These are phyloP conservation scores for Neoarthrinium moseri DNA, from an alignment of 2,329 filamentous ascomycete genomes.

Conservation along the genomic window DNA sequence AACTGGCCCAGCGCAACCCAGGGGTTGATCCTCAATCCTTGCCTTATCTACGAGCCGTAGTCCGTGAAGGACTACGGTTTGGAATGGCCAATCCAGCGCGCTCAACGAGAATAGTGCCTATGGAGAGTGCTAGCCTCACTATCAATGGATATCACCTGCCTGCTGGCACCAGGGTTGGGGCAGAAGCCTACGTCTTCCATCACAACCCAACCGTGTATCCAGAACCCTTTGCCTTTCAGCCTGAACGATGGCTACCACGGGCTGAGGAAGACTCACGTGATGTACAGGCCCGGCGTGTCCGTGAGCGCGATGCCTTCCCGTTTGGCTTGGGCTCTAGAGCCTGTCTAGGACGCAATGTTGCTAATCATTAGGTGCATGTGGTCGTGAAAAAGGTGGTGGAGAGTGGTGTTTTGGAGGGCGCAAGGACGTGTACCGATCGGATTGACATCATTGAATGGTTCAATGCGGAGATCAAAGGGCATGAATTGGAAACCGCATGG, in stretches of 20 bases:
- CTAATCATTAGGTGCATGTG: not conserved
- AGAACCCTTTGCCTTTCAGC: not conserved
- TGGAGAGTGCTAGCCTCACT: not conserved
- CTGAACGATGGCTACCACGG: not conserved
- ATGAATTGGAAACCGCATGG: not conserved
- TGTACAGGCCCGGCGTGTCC: no score
- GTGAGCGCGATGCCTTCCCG: no score
- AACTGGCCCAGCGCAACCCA: not conserved
- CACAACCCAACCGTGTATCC: not conserved
- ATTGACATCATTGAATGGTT: not conserved
- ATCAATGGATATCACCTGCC: not conserved
- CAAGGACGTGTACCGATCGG: not conserved
- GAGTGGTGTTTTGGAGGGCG: not conserved
- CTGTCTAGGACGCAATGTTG: not conserved
- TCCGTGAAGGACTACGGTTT: not conserved
- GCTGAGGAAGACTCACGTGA: no score
- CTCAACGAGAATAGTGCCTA: not conserved
- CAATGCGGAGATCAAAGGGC: not conserved
- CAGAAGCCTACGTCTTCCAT: not conserved
- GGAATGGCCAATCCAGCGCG: not conserved
- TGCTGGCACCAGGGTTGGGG: not conserved
- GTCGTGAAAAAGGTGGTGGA: not conserved
- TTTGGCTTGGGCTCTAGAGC: not conserved
- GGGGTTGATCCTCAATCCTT: not conserved
- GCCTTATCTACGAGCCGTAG: not conserved